phyloP scores from a whole-genome alignment of 495 filamentous ascomycete species.

The Clavariopsis aquatica region DNA sequence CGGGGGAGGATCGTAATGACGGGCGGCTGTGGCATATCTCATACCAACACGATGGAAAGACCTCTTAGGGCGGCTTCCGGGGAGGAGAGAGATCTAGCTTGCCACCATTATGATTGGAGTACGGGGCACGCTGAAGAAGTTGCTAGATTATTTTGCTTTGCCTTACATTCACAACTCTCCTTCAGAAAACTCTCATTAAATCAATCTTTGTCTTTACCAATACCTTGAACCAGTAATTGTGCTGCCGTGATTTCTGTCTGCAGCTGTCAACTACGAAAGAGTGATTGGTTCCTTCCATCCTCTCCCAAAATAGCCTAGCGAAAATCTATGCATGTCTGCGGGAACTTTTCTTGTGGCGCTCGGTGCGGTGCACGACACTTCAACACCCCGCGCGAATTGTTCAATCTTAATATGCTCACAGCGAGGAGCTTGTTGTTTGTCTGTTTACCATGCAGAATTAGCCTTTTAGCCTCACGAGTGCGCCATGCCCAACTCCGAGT shows the following conservation, averaged over 20 bases:
- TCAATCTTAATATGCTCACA: slow-evolving; percentile 26
- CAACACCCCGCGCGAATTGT: neutral
- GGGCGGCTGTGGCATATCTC: slow-evolving; percentile 14
- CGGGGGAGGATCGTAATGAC: slow-evolving; percentile 19
- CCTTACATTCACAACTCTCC: slow-evolving; percentile 30
- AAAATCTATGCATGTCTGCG: no score
- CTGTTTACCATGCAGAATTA: slow-evolving; percentile 35
- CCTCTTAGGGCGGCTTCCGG: slow-evolving; percentile 37
- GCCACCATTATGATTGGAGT: slow-evolving; percentile 19
- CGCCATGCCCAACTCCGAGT: slow-evolving; percentile 4
- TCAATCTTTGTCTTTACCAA: neutral
- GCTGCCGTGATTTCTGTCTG: neutral
- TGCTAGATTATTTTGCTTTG: slow-evolving; percentile 21
- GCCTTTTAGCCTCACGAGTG: slow-evolving; percentile 17
- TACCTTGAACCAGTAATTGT: no score
- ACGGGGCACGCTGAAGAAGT: neutral
- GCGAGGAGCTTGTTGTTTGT: slow-evolving; percentile 18
- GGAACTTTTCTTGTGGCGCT: slow-evolving; percentile 16
- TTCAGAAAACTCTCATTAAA: slow-evolving; percentile 3
- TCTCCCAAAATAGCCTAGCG: slow-evolving; percentile 9
- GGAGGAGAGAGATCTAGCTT: slow-evolving; percentile 30
- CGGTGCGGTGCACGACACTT: neutral
- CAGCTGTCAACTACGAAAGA: neutral
- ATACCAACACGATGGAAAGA: slow-evolving; percentile 9
- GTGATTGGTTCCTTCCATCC: slow-evolving; percentile 9